Percentiles rank a stretch among this genome's conserved stretches.
Conservation (phyloP, 768 basidiomycete genomes). For the Xerocomus potaroensis region DNA sequence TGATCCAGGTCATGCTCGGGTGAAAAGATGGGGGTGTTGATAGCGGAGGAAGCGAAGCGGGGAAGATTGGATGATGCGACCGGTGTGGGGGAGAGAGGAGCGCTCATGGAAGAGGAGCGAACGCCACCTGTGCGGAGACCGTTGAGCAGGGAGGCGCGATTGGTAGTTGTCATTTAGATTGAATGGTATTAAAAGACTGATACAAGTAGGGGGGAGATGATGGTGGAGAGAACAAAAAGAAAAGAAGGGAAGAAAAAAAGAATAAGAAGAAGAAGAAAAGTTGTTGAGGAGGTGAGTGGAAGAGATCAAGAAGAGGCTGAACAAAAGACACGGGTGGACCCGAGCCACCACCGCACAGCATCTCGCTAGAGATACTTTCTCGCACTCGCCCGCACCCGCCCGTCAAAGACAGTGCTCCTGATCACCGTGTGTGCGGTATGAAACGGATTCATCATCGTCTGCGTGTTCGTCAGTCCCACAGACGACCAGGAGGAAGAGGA, state of each 20-base stretch:
- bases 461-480: slow-evolving; percentile 5
- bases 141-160: slow-evolving; percentile 80
- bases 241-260: slow-evolving; percentile 10
- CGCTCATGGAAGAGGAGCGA: slow-evolving; percentile 57
- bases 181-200: slow-evolving; percentile 19
- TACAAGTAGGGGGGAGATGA: slow-evolving; percentile 13
- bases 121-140: slow-evolving; percentile 90
- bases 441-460: slow-evolving; percentile 95
- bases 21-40: slow-evolving; percentile 41
- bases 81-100: slow-evolving; percentile 69
- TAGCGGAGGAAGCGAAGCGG: slow-evolving; percentile 43
- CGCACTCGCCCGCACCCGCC: slow-evolving; percentile 78
- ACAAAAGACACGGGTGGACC: slow-evolving; percentile 19
- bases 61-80: slow-evolving; percentile 59
- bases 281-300: background rate
- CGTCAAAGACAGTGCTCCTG: slow-evolving; percentile 77
- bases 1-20: slow-evolving; percentile 60
- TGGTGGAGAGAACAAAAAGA: slow-evolving; percentile 9
- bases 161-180: slow-evolving; percentile 41
- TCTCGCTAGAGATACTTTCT: slow-evolving; percentile 63
- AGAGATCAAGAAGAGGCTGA: slow-evolving; percentile 13
- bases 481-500: background rate
- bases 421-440: slow-evolving; percentile 86
- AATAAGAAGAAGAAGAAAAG: slow-evolving; percentile 12
- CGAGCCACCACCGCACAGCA: slow-evolving; percentile 15